Percentiles rank a stretch among this genome's conserved stretches.
Conservation (phyloP, 306 rosid species). For the Quercus dentata region DNA sequence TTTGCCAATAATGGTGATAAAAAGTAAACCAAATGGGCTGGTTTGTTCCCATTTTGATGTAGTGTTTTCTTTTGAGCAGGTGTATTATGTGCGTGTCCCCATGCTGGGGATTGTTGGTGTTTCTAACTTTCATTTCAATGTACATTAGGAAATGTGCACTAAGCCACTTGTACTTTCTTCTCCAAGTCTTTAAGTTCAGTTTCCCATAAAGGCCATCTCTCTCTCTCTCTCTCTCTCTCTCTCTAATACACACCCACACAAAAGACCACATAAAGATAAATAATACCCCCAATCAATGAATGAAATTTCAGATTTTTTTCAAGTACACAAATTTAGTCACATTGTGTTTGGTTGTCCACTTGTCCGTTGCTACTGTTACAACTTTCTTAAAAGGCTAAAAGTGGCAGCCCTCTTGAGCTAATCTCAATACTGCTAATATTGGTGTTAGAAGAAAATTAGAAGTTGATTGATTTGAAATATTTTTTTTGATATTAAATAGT, state of each 20-base stretch:
- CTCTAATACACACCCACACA: not conserved
- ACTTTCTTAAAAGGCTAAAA: too few species aligned
- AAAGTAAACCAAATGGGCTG: conserved; percentile 22
- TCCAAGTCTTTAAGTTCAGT: not conserved
- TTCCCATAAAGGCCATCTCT: not conserved
- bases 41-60: conserved; percentile 26
- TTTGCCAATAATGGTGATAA: conserved; percentile 41
- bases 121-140: conserved; percentile 17
- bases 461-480: too few species aligned
- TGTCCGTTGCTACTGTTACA: too few species aligned
- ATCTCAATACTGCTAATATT: too few species aligned
- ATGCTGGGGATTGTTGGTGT: conserved; percentile 35
- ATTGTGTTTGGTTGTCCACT: too few species aligned
- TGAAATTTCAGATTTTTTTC: not conserved
- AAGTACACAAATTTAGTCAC: too few species aligned
- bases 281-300: not conserved
- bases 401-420: too few species aligned
- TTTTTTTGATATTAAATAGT: too few species aligned
- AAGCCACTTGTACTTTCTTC: conserved; percentile 25
- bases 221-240: too few species aligned
- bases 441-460: too few species aligned
- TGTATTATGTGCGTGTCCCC: conserved; percentile 46
- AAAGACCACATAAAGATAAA: not conserved
- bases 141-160: conserved; percentile 15
- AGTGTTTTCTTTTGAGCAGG: conserved; percentile 29